Base-by-base conservation (phyloP, 495 filamentous ascomycete species). In the Penicillium silybi region DNA sequence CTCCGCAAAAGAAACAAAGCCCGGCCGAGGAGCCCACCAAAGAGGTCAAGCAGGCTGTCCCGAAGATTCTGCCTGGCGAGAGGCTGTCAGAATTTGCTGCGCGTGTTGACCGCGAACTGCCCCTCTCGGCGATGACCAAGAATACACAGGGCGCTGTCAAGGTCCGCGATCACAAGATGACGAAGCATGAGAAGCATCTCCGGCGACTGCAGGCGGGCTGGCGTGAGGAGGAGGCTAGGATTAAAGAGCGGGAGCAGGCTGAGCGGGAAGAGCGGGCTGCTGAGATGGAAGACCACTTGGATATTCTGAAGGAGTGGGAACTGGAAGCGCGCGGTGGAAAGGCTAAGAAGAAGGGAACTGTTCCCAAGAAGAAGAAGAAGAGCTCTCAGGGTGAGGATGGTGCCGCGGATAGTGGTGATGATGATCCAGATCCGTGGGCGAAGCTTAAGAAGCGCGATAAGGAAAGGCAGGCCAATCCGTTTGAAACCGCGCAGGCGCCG, bases 51-150 rank as follows among this genome's bases (percentile, higher is more conserved):
- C 27, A 51, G 17, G 63, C 70, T 6, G 55, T 80, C 2, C 86
- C 81, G 5, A 88, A 77, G 42, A 96, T 98, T 44, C 74, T 81
- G 10, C 90, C 91, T 0, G 87, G 88, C 17, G 93, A 98, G 68
- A 77, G 79, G 22, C 73, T 98, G 51, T 83, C 82, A 1, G 88
- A 93, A 49, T 98, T 95, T 65, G 72, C 82, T 2, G 85, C 88
- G 35, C 84, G 93, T 6, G 93, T 98, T 7, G 86, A 97, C 61
- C 86, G 88, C 23, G 85, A 88, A 2, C 70, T 98, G 19, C 93
- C 93, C 0, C 65, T 98, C 9, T 70, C 82, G 16, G 80, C 77
- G 0, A 69, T 88, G 54, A 80, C 85, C 17, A 68, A 69, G 22
- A 62, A 62, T 0, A 48, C 41, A 11, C 63, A 65, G n/a, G 61